These are phyloP conservation scores for Aegle marmelos DNA, from an alignment of 345 rosid species.

Conservation along the genomic window DNA sequence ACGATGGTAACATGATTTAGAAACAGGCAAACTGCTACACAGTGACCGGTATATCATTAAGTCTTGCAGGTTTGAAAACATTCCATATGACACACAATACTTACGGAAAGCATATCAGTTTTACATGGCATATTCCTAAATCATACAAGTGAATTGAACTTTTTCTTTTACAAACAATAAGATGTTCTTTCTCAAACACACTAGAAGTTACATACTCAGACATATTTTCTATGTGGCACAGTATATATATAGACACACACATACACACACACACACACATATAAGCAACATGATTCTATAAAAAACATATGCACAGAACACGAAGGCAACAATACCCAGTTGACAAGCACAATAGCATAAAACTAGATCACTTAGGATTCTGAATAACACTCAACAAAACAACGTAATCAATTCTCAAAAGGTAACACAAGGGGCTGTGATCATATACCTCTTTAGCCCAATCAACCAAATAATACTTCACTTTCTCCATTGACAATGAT, in stretches of 20 bases:
- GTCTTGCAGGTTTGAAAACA: background rate
- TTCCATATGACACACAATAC: background rate
- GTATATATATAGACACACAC: no score
- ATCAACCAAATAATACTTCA: conserved; percentile 45
- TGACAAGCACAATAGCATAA: no score
- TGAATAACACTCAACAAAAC: background rate
- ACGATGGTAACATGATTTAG: background rate
- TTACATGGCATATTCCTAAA: background rate
- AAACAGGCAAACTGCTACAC: background rate
- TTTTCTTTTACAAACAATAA: background rate
- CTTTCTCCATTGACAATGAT: conserved; percentile 73
- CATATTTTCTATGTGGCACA: background rate
- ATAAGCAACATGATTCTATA: background rate
- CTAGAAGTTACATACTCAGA: background rate
- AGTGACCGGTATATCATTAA: background rate
- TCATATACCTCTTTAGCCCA: conserved; percentile 62
- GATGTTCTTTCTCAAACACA: no score
- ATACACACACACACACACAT: no score
- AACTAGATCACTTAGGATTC: background rate
- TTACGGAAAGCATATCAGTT: background rate
- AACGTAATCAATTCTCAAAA: background rate
- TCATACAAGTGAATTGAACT: background rate
- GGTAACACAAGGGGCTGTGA: background rate
- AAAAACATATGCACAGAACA: background rate
- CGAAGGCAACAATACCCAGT: background rate